Base-by-base conservation (phyloP, 2,329 filamentous ascomycete species). In the Penicillium sp. region DNA sequence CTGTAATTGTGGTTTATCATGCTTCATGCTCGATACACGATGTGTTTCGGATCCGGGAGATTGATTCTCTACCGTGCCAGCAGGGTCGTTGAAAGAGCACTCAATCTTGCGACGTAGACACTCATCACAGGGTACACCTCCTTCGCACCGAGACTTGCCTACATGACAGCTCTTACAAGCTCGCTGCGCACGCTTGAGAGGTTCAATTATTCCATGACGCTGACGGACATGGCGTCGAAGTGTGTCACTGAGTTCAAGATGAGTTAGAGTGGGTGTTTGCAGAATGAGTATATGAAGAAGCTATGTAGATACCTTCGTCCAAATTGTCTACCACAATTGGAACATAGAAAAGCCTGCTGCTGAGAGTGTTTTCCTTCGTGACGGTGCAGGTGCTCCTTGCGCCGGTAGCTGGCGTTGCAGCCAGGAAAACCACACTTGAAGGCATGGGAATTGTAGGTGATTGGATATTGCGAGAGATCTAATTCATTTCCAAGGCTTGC, bases 351-450 rank as follows among this genome's bases (percentile, higher is more conserved):
- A 7, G 10, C 12, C 29, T 60, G 62, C 2, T 53, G 50, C 23
- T 52, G 50, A n/a, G 12, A 17, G 31, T 71, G 67, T 51, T 62
- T 58, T 27, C 38, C 37, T 48, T 59, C 43, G 43, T 71, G 69
- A 25, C 69, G 67, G 6, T 40, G 55, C 3, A 71, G 49, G 42
- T 71, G 69, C 50, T 68, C 64, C 50, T 63, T 71, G 7, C 66
- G 67, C 41, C 45, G 62, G 27, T 71, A 71, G 7, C 55, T 66
- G 2, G 63, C 63, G 19, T 47, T 61, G 49, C 68, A 69, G 8
- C 58, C 54, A 25, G 61, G 56, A 52, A 61, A 61, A 9, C 23
- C 2, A 23, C 46, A 49, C 9, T 8, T 35, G 19, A 35, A 49
- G 29, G 2, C 19, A 10, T 25, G 8, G 8, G 7, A 23, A n/a